Conservation (phyloP, 176 grass and related monocot genomes). For the Avena insularis region DNA sequence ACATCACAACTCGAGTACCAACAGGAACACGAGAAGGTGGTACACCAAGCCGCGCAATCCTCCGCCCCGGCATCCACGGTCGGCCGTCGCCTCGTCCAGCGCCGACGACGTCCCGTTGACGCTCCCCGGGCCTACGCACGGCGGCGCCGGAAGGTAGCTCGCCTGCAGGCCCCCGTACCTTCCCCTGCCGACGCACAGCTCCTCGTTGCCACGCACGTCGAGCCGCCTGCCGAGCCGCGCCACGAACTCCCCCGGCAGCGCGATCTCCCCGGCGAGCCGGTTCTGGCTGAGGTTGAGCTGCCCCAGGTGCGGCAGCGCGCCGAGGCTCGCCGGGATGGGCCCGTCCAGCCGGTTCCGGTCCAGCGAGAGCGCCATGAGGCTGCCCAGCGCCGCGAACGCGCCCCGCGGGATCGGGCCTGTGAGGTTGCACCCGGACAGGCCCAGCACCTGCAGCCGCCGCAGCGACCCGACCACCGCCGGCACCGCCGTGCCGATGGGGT, state of each 20-base stretch:
- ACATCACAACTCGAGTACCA: conserved; percentile 23
- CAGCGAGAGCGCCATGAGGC: conserved; percentile 70
- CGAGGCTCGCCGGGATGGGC: conserved; percentile 65
- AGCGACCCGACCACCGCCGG: conserved; percentile 64
- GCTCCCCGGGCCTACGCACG: conserved; percentile 43
- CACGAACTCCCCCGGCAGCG: conserved; percentile 71
- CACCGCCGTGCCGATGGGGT: conserved; percentile 70
- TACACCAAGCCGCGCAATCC: neutral
- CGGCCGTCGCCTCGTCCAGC: neutral
- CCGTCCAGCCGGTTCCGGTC: conserved; percentile 83
- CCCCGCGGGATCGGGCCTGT: conserved; percentile 61
- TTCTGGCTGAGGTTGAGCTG: conserved; percentile 95
- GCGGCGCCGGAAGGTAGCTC: conserved; percentile 57
- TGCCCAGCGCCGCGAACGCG: conserved; percentile 49
- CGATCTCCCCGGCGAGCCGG: conserved; percentile 72
- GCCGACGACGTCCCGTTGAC: neutral
- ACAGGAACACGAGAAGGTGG: neutral
- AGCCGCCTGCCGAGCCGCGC: conserved; percentile 68
- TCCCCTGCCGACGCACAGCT: conserved; percentile 61
- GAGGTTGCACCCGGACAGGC: conserved; percentile 70
- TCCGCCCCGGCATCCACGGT: too few species aligned
- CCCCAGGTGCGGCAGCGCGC: conserved; percentile 68
- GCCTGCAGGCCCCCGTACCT: conserved; percentile 37
- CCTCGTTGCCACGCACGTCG: conserved; percentile 76
- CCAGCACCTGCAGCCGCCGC: conserved; percentile 71